Percentiles rank a stretch among this genome's conserved stretches.
Evolutionary conservation across 176 grass and related monocot genomes (phyloP).

Genomic region (Cenchrus fungigraminus): DNA sequence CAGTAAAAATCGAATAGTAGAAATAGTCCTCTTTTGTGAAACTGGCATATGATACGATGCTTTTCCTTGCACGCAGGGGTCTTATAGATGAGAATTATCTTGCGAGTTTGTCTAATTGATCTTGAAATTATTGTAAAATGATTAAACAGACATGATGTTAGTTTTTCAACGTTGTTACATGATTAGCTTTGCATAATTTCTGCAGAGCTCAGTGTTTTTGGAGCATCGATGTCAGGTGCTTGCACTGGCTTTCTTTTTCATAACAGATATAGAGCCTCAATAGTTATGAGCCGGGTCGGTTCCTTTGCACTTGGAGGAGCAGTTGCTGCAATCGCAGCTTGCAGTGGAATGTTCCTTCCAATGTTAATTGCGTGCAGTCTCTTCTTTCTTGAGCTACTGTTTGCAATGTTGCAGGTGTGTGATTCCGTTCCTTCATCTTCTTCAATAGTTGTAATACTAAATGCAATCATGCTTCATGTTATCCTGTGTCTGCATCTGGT

Average conservation of each 20-base stretch:
- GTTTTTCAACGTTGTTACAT: constrained; percentile 24
- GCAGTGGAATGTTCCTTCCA: constrained; percentile 92
- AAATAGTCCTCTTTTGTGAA: constrained; percentile 2
- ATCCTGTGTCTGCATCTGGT: not conserved
- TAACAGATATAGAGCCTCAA: constrained; percentile 82
- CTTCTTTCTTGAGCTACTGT: constrained; percentile 68
- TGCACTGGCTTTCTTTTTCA: constrained; percentile 94
- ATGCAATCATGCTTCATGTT: not conserved
- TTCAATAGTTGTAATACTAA: not conserved
- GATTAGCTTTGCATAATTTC: constrained; percentile 25
- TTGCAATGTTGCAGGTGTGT: constrained; percentile 75
- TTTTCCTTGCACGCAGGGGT: not conserved
- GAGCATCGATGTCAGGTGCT: constrained; percentile 88
- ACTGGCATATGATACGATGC: not conserved
- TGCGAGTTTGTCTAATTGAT: not conserved
- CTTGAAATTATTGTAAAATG: constrained; percentile 7
- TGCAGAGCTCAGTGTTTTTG: constrained; percentile 85
- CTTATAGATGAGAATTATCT: not conserved
- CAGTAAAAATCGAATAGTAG: not conserved
- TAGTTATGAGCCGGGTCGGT: constrained; percentile 82
- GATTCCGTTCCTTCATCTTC: constrained; percentile 7
- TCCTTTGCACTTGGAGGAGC: constrained; percentile 88
- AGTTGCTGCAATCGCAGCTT: constrained; percentile 77
- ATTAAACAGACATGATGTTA: not conserved
- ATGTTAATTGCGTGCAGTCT: constrained; percentile 68